Evolutionary conservation across 495 filamentous ascomycete species (phyloP).

Genomic region (Lineolata rhizophorae): DNA sequence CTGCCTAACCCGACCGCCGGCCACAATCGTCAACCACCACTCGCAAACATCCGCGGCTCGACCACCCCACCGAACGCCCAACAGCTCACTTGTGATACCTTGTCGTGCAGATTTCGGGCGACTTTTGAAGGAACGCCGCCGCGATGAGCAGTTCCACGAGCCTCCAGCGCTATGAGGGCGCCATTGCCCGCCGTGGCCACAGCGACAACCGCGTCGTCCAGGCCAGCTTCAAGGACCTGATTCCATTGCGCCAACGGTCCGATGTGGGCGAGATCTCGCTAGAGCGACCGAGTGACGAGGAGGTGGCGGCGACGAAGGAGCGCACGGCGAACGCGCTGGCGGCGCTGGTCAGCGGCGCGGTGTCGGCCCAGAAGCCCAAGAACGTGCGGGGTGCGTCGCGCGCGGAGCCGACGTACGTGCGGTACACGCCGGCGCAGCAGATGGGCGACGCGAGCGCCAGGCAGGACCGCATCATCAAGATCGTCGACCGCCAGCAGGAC

Average conservation of each 20-base stretch:
- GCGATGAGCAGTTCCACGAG: too few relatives aligned
- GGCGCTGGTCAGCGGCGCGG: conserved; percentile 60
- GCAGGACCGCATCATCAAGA: conserved; percentile 95
- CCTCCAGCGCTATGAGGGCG: too few relatives aligned
- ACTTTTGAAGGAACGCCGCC: too few relatives aligned
- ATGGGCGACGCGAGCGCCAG: conserved; percentile 81
- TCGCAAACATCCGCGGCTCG: too few relatives aligned
- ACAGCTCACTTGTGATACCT: too few relatives aligned
- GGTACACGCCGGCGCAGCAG: conserved; percentile 76
- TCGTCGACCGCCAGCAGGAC: conserved; percentile 82
- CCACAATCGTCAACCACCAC: too few relatives aligned
- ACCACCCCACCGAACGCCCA: too few relatives aligned
- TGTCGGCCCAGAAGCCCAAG: conserved; percentile 88
- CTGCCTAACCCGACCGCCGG: too few relatives aligned
- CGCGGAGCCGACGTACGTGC: conserved; percentile 78
- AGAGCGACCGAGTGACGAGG: conserved; percentile 64
- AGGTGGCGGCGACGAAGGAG: conserved; percentile 62
- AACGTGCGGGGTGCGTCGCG: conserved; percentile 57
- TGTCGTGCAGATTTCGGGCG: too few relatives aligned
- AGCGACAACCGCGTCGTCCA: conserved; percentile 67
- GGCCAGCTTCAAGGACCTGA: conserved; percentile 89
- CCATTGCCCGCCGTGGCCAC: conserved; percentile 83
- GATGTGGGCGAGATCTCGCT: conserved; percentile 88
- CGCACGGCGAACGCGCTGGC: conserved; percentile 72
- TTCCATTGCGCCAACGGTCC: conserved; percentile 79